phyloP scores from a whole-genome alignment of 2,329 filamentous ascomycete genomes.

The Apiospora rasikravindrae region DNA sequence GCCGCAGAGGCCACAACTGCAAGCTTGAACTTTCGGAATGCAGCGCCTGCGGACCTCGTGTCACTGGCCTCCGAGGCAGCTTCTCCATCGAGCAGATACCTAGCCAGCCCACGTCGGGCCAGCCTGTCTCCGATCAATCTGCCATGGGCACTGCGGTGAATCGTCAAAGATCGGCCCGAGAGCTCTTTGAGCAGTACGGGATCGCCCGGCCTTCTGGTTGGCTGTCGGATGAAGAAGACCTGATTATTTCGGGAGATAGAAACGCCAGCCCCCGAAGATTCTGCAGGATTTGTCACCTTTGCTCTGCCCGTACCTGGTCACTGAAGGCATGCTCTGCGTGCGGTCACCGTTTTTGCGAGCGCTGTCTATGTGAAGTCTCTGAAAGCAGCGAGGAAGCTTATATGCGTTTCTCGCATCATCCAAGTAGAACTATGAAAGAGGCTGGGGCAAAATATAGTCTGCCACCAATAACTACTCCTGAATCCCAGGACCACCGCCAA shows the following conservation, averaged over 20 bases:
- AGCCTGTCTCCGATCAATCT: slow-evolving; percentile 27
- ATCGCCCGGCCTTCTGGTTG: slow-evolving; percentile 52
- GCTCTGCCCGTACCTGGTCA: slow-evolving; percentile 46
- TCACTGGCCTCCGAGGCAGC: slow-evolving; percentile 14
- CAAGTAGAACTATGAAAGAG: slow-evolving; percentile 25
- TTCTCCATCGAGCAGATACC: slow-evolving; percentile 28
- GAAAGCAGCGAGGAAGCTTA: slow-evolving; percentile 30
- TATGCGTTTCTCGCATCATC: slow-evolving; percentile 29
- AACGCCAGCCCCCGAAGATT: slow-evolving; percentile 36
- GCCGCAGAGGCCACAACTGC: slow-evolving; percentile 17
- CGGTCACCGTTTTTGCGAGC: slow-evolving; percentile 55
- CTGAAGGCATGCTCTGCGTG: slow-evolving; percentile 52
- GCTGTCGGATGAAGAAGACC: slow-evolving; percentile 48
- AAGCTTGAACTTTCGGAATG: slow-evolving; percentile 16
- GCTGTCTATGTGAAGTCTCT: slow-evolving; percentile 48
- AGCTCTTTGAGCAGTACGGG: slow-evolving; percentile 53
- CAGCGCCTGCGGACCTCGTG: slow-evolving; percentile 3
- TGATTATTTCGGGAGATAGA: slow-evolving; percentile 39
- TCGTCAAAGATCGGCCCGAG: slow-evolving; percentile 49
- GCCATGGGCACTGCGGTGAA: slow-evolving; percentile 40
- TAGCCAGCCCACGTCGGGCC: not conserved
- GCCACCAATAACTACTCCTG: not conserved
- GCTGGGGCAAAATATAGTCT: slow-evolving; percentile 22
- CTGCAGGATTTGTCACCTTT: slow-evolving; percentile 55
- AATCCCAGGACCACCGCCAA: not conserved